phyloP scores from a whole-genome alignment of 306 rosid genomes.

The Geum urbanum region DNA sequence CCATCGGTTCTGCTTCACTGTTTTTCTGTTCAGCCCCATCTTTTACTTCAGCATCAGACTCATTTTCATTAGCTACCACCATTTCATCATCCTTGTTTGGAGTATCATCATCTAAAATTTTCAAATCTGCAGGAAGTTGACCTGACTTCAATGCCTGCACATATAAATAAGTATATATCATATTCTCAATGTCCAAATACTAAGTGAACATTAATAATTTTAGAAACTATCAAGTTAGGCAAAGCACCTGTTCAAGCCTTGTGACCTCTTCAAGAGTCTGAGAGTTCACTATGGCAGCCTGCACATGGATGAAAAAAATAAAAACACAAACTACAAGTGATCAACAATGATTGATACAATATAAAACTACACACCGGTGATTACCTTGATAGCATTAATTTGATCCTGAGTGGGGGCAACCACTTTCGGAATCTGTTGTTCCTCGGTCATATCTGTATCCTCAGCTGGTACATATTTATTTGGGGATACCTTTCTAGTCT shows the following conservation, averaged over 20 bases:
- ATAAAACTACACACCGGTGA: background rate
- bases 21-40: constrained; percentile 42
- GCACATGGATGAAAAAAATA: constrained; percentile 20
- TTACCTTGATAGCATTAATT: constrained; percentile 89
- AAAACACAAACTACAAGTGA: background rate
- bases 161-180: constrained; percentile 16
- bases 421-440: constrained; percentile 49
- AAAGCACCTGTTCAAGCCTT: constrained; percentile 88
- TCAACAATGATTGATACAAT: background rate
- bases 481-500: constrained; percentile 52
- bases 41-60: constrained; percentile 36
- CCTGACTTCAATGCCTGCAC: constrained; percentile 86
- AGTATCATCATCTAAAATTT: constrained; percentile 43
- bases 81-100: constrained; percentile 29
- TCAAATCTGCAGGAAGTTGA: constrained; percentile 77
- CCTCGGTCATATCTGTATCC: constrained; percentile 54
- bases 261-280: constrained; percentile 99
- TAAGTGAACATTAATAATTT: constrained; percentile 1
- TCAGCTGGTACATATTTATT: constrained; percentile 39
- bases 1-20: constrained; percentile 60
- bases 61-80: constrained; percentile 23
- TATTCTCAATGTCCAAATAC: background rate
- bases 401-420: constrained; percentile 89
- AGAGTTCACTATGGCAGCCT: constrained; percentile 99
- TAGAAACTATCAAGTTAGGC: background rate